Base-by-base conservation (phyloP, 1,284 basidiomycete genomes). In the Apiotrichum veenhuisii region DNA sequence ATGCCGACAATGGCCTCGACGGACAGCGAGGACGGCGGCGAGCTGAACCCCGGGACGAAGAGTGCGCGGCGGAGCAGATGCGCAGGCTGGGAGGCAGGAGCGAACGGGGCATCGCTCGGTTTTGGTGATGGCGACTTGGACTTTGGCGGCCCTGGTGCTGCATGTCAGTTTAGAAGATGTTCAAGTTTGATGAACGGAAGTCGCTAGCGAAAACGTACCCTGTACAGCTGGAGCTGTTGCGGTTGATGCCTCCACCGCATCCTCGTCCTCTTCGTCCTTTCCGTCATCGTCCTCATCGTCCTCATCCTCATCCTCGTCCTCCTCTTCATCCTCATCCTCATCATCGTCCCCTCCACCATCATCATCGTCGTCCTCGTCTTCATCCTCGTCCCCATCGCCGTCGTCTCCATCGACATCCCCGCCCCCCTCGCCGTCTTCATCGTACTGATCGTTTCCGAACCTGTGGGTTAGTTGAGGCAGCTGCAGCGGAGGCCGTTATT, bases 1-100 rank as follows among this genome's bases (percentile, higher is more conserved):
- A 95, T 85, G 17, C 92, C 92, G 62, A 89, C 91, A 58, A 95
- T 85, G 17, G 94, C 92, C 76, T 96, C 93, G n/a, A 97, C 87
- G 3, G 86, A 86, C 69, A 87, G 89, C 0, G 88, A 83, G 27
- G 83, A 70, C 5, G 82, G 80, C 54, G 76, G 61, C 17, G 52
- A 30, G 33, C 44, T 56, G 40, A 59, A 68, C 9, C 49, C 34
- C 1, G 72, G 72, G 5, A 62, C 52, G 54, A 75, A 67, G 20
- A 72, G 54, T 1, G 59, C 52, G 1, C 73, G 71, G 4, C 74
- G 70, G n/a, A 65, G 48, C 23, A 69, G 57, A 48, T 75, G 65
- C 0, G 73, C 71, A 4, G 71, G 69, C 18, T 42, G 55, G 23
- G 47, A 50, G 30, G 45, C 25, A 10, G 50, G 44, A 22, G 11